Conservation (phyloP, 352 stramenopile genomes). For the Blastocystis sp. region DNA sequence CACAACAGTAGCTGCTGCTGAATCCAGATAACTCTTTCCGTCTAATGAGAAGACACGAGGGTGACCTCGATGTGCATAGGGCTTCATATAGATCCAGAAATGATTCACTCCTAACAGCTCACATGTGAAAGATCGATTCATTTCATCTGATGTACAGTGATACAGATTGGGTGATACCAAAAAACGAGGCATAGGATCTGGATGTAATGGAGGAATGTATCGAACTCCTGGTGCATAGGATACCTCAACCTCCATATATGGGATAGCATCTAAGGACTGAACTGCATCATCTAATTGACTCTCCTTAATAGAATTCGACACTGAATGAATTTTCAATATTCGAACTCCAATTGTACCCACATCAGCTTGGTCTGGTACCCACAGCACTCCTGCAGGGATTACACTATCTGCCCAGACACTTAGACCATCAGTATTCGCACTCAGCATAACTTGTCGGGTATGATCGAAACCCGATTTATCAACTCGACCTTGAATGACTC, state of each 20-base stretch:
- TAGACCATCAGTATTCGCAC: conserved; percentile 4
- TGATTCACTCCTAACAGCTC: neutral
- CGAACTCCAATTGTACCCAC: conserved; percentile 49
- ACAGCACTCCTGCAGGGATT: conserved; percentile 36
- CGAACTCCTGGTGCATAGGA: neutral
- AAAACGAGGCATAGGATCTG: neutral
- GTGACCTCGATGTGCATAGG: conserved; percentile 38
- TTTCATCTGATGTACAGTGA: neutral
- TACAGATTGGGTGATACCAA: conserved; percentile 28
- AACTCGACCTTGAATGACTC: conserved; percentile 33
- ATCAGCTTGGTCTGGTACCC: neutral
- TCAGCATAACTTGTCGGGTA: neutral
- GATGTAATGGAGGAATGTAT: conserved; percentile 32
- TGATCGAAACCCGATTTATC: conserved; percentile 10
- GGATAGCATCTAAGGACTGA: conserved; percentile 15
- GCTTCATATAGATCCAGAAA: conserved; percentile 62
- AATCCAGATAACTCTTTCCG: neutral
- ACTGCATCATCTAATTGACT: conserved; percentile 38
- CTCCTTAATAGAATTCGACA: neutral
- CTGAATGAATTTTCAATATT: neutral
- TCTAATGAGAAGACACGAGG: conserved; percentile 35
- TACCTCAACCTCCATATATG: conserved; percentile 49
- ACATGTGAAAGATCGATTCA: conserved; percentile 36
- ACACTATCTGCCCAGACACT: conserved; percentile 19
- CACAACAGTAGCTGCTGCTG: neutral